phyloP scores from a whole-genome alignment of 805 yeast species.

The Metschnikowia peoriensis region DNA sequence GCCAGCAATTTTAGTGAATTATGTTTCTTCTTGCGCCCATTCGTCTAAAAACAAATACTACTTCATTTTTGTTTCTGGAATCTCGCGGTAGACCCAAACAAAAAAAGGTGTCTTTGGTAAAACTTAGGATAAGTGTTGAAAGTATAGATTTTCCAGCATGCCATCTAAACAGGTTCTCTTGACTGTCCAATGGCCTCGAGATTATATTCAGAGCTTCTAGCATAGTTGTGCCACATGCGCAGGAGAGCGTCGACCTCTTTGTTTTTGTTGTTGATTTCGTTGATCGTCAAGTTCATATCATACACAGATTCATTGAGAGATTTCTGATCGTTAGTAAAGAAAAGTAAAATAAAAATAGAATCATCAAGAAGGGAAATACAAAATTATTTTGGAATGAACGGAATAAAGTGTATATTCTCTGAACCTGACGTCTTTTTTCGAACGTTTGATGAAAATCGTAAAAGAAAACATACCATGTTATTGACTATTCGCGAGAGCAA shows the following conservation, averaged over 20 bases:
- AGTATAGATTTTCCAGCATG: background rate
- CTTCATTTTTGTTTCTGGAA: background rate
- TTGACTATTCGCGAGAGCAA: slow-evolving; percentile 71
- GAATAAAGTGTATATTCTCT: no score
- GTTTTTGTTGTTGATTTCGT: slow-evolving; percentile 61
- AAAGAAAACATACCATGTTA: slow-evolving; percentile 56
- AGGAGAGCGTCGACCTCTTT: slow-evolving; percentile 68
- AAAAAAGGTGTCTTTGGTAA: no score
- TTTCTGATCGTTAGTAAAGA: slow-evolving; percentile 43
- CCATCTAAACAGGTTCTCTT: slow-evolving; percentile 42
- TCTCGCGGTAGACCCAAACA: background rate
- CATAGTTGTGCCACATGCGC: slow-evolving; percentile 77
- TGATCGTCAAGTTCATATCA: slow-evolving; percentile 59
- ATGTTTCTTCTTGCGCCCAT: no score
- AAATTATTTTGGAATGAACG: background rate
- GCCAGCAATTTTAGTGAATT: background rate
- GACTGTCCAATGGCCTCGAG: slow-evolving; percentile 63
- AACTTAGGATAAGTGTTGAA: background rate
- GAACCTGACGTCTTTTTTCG: no score
- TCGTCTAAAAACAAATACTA: background rate
- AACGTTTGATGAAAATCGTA: no score
- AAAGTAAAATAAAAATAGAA: background rate
- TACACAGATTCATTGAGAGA: slow-evolving; percentile 68
- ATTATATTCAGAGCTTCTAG: slow-evolving; percentile 67
- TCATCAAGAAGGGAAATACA: background rate